Base-by-base conservation (phyloP, 139 green algal species). In the Coccomyxa sp. region DNA sequence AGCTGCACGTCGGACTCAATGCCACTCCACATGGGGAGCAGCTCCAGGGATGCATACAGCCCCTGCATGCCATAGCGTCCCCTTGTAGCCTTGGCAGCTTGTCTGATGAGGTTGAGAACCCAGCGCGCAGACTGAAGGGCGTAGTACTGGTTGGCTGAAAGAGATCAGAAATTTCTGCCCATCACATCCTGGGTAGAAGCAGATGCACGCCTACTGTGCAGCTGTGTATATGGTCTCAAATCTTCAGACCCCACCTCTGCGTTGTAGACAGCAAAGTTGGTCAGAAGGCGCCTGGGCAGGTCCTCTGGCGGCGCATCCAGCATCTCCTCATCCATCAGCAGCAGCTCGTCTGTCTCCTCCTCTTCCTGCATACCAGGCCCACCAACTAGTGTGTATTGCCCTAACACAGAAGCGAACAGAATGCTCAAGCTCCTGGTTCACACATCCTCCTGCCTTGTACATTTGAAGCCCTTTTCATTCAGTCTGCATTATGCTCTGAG, bases 301-400 rank as follows among this genome's bases (percentile, higher is more conserved):
- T 89, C 74, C 71, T 95, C 94, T 12, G 94, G 92, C 58, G 91
- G 79, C 37, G 86, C 37, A 14, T 85, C 78, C 70, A 86, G 64
- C 54, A 91, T 35, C 55, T 97, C 92, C 70, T 98, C 95, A 58
- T 94, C 90, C 83, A 89, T 87, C 73, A 97, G 80, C 68, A 97
- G 70, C 40, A 96, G 87, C 88, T 98, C 95, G 73, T 98, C 93
- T 8, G 81, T 91, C 83, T 98, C 95, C 73, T 97, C 95, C 74
- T 90, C 81, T 55, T 81, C 83, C 76, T 81, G 80, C 44, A 64
- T 64, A 22, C 4, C 50, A 64, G 22, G 22, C 18, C 27, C 50
- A 31, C 18, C 27, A 31, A 2, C 50, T 22, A 64, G 5, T 64
- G 18, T 7, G 22, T 64, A 22, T 22, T 10, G 18, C 50, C 22